Base-by-base conservation (phyloP, 176 grass and related monocot species). In the Hsuehochloa calcarea region DNA sequence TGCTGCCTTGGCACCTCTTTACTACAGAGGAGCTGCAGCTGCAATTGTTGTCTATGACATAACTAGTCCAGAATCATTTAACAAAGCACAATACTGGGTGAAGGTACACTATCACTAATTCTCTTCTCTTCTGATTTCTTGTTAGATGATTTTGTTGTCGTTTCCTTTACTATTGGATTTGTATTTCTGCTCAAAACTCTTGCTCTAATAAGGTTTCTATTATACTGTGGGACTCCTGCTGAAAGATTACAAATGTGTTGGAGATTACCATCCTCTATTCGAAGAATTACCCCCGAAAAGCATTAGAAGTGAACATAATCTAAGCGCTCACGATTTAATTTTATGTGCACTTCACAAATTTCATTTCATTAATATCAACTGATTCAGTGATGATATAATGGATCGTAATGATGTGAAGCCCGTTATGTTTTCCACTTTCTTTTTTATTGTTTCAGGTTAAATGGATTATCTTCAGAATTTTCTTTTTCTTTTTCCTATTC, bases 21-120 rank as follows among this genome's bases (percentile, higher is more conserved):
- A 98, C 80, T 95, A 98, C 81, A 92, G 96, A 92, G 93, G 93
- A 81, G 96, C 93, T 82, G 89, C 91, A 83, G 96, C 89, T 74
- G 93, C 96, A 72, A 77, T 95, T 80, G 88, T 98, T 82, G 96
- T 95, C 16, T 98, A 98, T 51, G 96, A 95, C 78, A 98, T 98
- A 92, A 98, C 93, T 66, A 98, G 91, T 82, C 85, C 88, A 67
- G 96, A 98, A 78, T 93, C 96, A 68, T 98, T 98, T 80, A 93
- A 66, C 77, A 98, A 98, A 95, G 96, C 96, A 63, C 89, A 98
- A 73, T 98, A 95, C 56, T 98, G 93, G 96, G 93, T 98, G 72
- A 95, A 98, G 96, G 93, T 98, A 67, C 46, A 16, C 56, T 65
- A 65, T n/a, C 5, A 27, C 26, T 25, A 90, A 58, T n/a, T 38